Evolutionary conservation across 2,329 filamentous ascomycete species (phyloP), one percentile per base, ranked within the genome.

Genomic region (Phaeosphaeria sp.): DNA sequence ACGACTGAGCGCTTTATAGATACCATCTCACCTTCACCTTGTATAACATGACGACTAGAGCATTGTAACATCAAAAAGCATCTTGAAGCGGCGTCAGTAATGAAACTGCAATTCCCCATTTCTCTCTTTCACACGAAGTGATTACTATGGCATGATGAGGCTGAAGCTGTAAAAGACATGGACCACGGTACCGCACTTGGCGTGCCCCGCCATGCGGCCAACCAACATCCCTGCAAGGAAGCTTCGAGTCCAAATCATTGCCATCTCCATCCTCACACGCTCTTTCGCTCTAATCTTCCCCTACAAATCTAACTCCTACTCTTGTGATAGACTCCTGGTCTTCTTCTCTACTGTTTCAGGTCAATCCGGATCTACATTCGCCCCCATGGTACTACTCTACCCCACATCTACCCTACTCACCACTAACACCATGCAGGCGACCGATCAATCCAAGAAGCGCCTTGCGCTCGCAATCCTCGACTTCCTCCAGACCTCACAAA

Each of bases 391-490:
- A 58, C 57, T 49, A 53, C 33, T n/a, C 45, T 50, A 53, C 59
- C 65, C 66, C 64, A 50, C 66, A 30, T 24, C 30, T 42, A 15
- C 21, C 58, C 49, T 30, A 40, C 50, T 57, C 25, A 49, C 49
- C 49, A 56, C 62, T 70, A 52, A 73, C 63, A 57, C 33, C 24
- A 1, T 27, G 17, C 40, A 80, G 77, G 77, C 80, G 67, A 59
- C 66, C 65, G 70, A 72, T 59, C 72, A 74, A 49, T 87, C 87
- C 53, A 87, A 87, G 77, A 89, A 99, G 87, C 92, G 93, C 81
- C 90, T 99, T 64, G 95, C 95, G 78, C 91, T 99, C 77, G 92
- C 95, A 71, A 94, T 99, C 79, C 92, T 96, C 83, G 92, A 98
- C 82, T 99, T 97, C 83, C 90, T 99, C 60, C 86, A 86, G 70